These are phyloP conservation scores for Boechera stricta DNA, from an alignment of 345 rosid genomes.

Conservation along the genomic window DNA sequence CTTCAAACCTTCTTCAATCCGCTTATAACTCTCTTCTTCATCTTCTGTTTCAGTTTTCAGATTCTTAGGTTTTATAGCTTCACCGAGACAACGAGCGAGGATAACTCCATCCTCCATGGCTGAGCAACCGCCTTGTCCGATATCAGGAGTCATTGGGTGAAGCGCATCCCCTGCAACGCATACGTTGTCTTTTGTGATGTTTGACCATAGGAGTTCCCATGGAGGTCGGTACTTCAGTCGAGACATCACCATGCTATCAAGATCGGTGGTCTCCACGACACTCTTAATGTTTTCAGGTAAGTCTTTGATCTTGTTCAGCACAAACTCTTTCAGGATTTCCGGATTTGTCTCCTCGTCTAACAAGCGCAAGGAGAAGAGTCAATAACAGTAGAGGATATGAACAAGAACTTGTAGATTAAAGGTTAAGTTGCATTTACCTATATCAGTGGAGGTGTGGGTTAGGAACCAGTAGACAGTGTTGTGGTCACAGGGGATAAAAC, in stretches of 20 bases:
- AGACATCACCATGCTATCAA: slow-evolving; percentile 44
- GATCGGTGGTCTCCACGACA: slow-evolving; percentile 51
- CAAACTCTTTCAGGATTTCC: slow-evolving; percentile 51
- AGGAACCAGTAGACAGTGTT: slow-evolving; percentile 55
- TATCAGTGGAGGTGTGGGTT: slow-evolving; percentile 45
- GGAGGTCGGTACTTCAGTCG: slow-evolving; percentile 55
- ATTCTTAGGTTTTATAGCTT: slow-evolving; percentile 46
- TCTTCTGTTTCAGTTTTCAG: slow-evolving; percentile 22
- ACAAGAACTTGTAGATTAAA: background rate
- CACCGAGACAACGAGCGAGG: slow-evolving; percentile 67
- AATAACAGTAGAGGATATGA: slow-evolving; percentile 1
- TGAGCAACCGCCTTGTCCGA: slow-evolving; percentile 73
- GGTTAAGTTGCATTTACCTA: slow-evolving; percentile 24
- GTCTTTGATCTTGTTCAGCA: slow-evolving; percentile 49
- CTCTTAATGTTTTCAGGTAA: slow-evolving; percentile 46
- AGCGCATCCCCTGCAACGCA: slow-evolving; percentile 78
- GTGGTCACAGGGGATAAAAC: slow-evolving; percentile 59
- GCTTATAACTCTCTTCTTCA: slow-evolving; percentile 40
- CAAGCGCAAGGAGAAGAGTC: slow-evolving; percentile 30
- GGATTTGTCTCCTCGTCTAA: slow-evolving; percentile 44
- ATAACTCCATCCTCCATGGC: slow-evolving; percentile 73
- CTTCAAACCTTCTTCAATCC: slow-evolving; percentile 54
- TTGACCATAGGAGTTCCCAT: slow-evolving; percentile 65
- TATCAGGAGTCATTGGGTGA: slow-evolving; percentile 78
- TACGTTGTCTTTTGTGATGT: slow-evolving; percentile 60